Base-by-base conservation (phyloP, 345 rosid genomes). In the Heritiera littoralis region DNA sequence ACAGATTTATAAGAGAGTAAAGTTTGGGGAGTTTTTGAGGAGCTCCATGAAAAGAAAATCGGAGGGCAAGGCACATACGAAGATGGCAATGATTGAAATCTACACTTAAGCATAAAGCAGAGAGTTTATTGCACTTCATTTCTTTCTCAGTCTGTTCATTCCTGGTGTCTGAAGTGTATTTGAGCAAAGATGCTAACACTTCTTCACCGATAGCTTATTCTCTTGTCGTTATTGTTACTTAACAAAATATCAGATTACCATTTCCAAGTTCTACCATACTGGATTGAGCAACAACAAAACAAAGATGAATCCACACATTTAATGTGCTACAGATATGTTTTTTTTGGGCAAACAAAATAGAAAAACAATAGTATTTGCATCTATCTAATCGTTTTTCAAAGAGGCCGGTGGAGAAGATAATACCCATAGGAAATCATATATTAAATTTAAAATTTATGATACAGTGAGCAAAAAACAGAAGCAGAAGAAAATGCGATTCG, bases 51-150 rank as follows among this genome's bases (percentile, higher is more conserved):
- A 72, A 3, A 79, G 55, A 66, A 78, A 48, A 72, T 4, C 71
- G 84, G 81, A 81, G 9, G 79, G 78, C 20, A 86, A 80, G 69
- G 77, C 79, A 12, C 83, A 75, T 2, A 70, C 46, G 0, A 10
- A 77, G 51, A 81, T 77, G 64, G 82, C 55, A 35, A 70, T 59
- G 35, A 45, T 77, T 12, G 68, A 79, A 7, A 32, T 69, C 3
- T 6, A 4, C 0, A 49, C 43, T 35, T 66, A 66, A 66, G 46
- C 72, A 7, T 28, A 40, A 41, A 43, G 10, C 49, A 66, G 14
- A 35, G n/a, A 40, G 30, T 67, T 38, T 67, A 52, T 43, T 7
- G 12, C 51, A 1, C 7, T 67, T 41, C 72, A 17, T 17, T 23
- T 23, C 28, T 23, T 23, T 23, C 28, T 23, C 28, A 23, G 28